phyloP scores from a whole-genome alignment of 2,329 filamentous ascomycete genomes.

The Stemphylium lycopersici region DNA sequence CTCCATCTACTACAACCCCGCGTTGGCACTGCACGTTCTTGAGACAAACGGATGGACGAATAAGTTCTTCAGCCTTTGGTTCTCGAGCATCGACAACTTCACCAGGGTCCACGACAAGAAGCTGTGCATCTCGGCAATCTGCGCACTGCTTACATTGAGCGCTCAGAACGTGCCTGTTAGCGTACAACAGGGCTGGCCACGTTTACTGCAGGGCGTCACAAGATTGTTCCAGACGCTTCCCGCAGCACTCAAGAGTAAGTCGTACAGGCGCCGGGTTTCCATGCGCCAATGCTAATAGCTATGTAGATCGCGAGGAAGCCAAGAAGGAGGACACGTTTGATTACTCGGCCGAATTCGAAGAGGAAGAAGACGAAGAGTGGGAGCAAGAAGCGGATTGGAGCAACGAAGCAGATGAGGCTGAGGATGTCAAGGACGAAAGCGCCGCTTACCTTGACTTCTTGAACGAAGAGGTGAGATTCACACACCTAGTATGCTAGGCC shows the following conservation, averaged over 20 bases:
- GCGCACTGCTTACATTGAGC: constrained; percentile 78
- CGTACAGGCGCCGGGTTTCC: not conserved
- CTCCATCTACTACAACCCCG: constrained; percentile 94
- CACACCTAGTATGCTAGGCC: not conserved
- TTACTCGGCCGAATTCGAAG: constrained; percentile 74
- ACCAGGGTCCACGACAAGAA: constrained; percentile 98
- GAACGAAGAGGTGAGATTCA: constrained; percentile 75
- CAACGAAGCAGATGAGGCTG: constrained; percentile 67
- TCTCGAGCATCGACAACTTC: constrained; percentile 93
- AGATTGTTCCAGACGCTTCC: constrained; percentile 91
- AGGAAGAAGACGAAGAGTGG: constrained; percentile 84
- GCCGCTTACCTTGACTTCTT: constrained; percentile 95
- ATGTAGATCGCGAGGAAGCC: constrained; percentile 82
- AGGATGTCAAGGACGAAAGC: constrained; percentile 83
- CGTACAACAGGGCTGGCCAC: constrained; percentile 93
- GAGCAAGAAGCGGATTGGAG: constrained; percentile 74
- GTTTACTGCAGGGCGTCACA: constrained; percentile 86
- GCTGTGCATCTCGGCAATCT: constrained; percentile 92
- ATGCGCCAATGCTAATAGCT: constrained; percentile 28
- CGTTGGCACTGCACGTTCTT: constrained; percentile 82
- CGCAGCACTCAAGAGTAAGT: constrained; percentile 80
- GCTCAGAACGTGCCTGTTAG: constrained; percentile 86
- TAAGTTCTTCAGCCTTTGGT: constrained; percentile 99
- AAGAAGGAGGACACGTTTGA: constrained; percentile 82
- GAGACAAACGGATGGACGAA: constrained; percentile 95